Base-by-base conservation (phyloP, 768 basidiomycete genomes). In the Roridomyces roridus region DNA sequence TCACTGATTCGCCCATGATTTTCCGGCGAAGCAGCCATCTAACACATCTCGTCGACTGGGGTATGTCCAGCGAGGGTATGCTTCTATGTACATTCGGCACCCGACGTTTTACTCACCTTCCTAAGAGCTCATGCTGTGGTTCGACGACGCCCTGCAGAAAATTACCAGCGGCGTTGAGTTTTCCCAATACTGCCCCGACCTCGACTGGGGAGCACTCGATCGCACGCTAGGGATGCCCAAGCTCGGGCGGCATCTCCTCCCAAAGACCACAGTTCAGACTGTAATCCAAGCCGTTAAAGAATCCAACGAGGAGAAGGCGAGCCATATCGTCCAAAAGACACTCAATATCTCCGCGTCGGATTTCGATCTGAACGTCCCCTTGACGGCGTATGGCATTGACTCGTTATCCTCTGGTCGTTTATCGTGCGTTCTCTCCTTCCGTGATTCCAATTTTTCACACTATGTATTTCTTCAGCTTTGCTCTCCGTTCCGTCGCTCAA, bases 61-160 rank as follows among this genome's bases (percentile, higher is more conserved):
- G 20, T 7, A 46, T 46, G 44, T 46, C 44, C 20, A 17, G 26
- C 21, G 44, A 46, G 44, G 44, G 44, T 46, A 46, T 29, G 44
- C 26, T 9, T 29, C 44, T 23, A 25, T 26, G 14, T 17, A 23
- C 44, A 21, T 21, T 25, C 18, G 21, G 44, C 44, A 24, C 44
- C 14, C 18, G 14, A 17, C 24, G 44, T 12, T 24, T 46, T 10
- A 46, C 9, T 23, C 14, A 23, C 12, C 26, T 46, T 11, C 26
- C n/a, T n/a, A n/a, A 46, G 44, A 46, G 44, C 44, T 46, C 23
- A 46, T 29, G 10, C 44, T 46, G 20, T 46, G 44, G 44, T 10
- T 46, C 24, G 44, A 46, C 44, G 44, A 46, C 44, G 44, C 44
- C 20, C 26, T 46, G 20, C 20, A 10, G 10, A 46, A 46, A 46